Percentiles rank a stretch among this genome's conserved stretches.
These are phyloP conservation scores for Microstegium vimineum DNA, from an alignment of 176 grass and related monocot species.

Conservation along the genomic window DNA sequence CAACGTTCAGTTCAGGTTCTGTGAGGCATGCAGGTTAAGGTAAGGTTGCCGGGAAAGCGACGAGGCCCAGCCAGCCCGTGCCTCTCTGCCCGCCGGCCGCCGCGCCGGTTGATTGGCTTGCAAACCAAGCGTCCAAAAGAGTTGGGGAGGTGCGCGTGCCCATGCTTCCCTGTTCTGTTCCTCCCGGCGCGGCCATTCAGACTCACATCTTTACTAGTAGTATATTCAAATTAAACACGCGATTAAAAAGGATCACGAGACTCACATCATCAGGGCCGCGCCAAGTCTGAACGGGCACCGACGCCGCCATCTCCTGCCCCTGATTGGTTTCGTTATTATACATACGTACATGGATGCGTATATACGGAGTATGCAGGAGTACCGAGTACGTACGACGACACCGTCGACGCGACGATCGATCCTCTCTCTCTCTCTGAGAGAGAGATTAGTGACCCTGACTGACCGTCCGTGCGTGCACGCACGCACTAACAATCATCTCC, in stretches of 20 bases:
- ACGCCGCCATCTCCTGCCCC: not conserved
- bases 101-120: conserved; percentile 26
- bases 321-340: not conserved
- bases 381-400: no score
- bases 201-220: not conserved
- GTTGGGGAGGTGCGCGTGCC: conserved; percentile 1
- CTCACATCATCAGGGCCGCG: not conserved
- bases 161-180: not conserved
- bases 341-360: not conserved
- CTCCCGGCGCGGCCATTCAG: not conserved
- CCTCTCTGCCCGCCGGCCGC: not conserved
- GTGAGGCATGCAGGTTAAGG: not conserved
- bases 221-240: not conserved
- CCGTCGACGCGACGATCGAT: no score
- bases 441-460: no score
- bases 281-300: not conserved
- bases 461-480: not conserved
- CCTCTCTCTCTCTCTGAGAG: no score
- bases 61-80: not conserved
- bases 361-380: no score
- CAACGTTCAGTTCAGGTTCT: conserved; percentile 32
- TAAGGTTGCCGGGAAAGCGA: conserved; percentile 30
- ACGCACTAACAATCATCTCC: not conserved
- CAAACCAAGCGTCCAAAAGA: conserved; percentile 40
- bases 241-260: not conserved